A percentile compares a stretch with the other conserved stretches of the same genome.
Evolutionary conservation across 768 basidiomycete species (phyloP).

Genomic region (Mycena rebaudengoi): DNA sequence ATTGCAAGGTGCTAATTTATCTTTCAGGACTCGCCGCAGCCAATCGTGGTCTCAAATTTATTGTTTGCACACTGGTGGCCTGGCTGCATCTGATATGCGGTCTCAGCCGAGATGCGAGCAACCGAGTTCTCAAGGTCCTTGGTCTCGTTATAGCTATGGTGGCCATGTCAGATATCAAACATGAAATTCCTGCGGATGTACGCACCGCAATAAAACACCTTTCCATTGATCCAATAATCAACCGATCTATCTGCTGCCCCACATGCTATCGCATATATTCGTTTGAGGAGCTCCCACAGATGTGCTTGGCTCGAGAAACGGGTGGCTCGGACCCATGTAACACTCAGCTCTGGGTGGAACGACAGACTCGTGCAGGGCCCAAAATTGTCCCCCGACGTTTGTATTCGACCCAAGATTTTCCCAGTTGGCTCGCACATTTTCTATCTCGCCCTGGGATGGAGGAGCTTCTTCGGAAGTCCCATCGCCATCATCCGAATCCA

Average conservation of each 20-base stretch:
- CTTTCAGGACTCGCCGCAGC: background rate
- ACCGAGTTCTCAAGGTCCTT: background rate
- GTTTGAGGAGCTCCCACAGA: background rate
- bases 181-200: background rate
- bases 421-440: no score
- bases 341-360: background rate
- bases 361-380: background rate
- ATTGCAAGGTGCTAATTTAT: background rate
- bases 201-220: background rate
- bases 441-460: no score
- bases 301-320: background rate
- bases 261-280: background rate
- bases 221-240: background rate
- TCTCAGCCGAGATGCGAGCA: background rate
- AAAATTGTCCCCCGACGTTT: background rate
- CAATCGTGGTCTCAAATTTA: background rate
- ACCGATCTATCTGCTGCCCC: background rate
- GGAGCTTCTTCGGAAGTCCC: background rate
- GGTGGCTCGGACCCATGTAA: background rate
- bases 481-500: background rate
- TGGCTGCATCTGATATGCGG: background rate
- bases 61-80: background rate
- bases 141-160: background rate
- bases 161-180: background rate
- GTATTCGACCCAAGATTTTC: no score